Evolutionary conservation across 179 eudicot species (phyloP), one percentile per base, ranked within the genome.

Genomic region (Silene noctiflora): DNA sequence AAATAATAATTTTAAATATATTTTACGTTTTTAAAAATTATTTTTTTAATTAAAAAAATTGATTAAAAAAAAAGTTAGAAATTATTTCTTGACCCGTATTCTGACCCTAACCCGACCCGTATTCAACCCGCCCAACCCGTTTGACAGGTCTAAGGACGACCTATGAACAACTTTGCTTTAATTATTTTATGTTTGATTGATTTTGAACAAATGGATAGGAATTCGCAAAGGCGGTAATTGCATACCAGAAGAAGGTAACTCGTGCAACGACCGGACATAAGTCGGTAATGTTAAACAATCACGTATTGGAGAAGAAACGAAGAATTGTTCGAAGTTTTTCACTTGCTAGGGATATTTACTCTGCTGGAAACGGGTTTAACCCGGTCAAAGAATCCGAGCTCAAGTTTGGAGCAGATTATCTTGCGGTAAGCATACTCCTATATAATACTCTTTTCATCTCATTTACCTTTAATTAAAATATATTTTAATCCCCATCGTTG

Each of bases 191-290:
- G 39, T 59, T 63, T 63, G 5, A 24, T 27, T 63, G 39, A 24
- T 63, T 25, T 14, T 12, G 39, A 33, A 33, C 39, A 33, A 33
- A 31, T 58, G 70, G 3, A 75, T 81, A 93, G 98, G 96, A 90
- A 75, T 94, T 94, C 82, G 97, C 80, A 22, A 89, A 89, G 84
- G 97, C 98, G 1, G 97, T 91, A 35, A 61, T 83, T 58, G 94
- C 89, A 13, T 90, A 90, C 78, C 86, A 89, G 72, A 92, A 86
- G 83, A 90, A 75, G 87, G 79, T 85, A 4, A 82, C 73, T 77
- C 79, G 80, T 61, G 39, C 72, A 42, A 83, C 79, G 27, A 81
- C 67, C 12, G 80, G 83, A 31, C 81, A 91, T 11, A 84, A 76
- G 65, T 25, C 87, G 9, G 22, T 84, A 31, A 87, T 87, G 73